phyloP scores from a whole-genome alignment of 805 yeast species.

The Saccharomycopsis oosterbeekiorum region DNA sequence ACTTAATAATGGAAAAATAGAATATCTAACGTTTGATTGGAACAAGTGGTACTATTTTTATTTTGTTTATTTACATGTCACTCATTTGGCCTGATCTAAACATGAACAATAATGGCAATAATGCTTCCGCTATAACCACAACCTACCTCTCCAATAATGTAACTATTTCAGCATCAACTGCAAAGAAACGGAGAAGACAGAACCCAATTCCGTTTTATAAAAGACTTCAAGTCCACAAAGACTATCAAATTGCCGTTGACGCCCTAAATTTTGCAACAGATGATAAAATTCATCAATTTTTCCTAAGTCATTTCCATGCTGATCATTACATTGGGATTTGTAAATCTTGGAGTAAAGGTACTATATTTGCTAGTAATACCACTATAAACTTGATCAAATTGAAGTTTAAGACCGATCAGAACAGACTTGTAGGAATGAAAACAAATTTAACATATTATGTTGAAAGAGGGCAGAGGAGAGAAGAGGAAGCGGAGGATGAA shows the following conservation, averaged over 20 bases:
- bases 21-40: no score
- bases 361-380: conserved; percentile 60
- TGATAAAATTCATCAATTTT: conserved; percentile 38
- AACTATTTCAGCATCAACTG: neutral
- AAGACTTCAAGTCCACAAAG: conserved; percentile 3
- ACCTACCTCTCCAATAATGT: neutral
- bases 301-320: conserved; percentile 79
- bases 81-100: no score
- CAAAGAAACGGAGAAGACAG: conserved; percentile 4
- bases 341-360: conserved; percentile 66
- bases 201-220: conserved; percentile 17
- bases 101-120: neutral
- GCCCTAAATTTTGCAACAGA: conserved; percentile 15
- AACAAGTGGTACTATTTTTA: neutral
- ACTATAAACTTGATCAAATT: conserved; percentile 50
- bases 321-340: conserved; percentile 89
- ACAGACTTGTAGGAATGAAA: conserved; percentile 32
- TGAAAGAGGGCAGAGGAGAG: neutral
- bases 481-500: conserved; percentile 20
- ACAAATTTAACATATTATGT: conserved; percentile 30
- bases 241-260: conserved; percentile 10
- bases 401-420: conserved; percentile 45
- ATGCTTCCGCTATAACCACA: neutral
- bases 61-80: no score
- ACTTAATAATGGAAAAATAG: no score